A percentile compares a stretch with the other conserved stretches of the same genome.
Evolutionary conservation across 139 green algal genomes (phyloP).

Genomic region (Chlorella sp.): DNA sequence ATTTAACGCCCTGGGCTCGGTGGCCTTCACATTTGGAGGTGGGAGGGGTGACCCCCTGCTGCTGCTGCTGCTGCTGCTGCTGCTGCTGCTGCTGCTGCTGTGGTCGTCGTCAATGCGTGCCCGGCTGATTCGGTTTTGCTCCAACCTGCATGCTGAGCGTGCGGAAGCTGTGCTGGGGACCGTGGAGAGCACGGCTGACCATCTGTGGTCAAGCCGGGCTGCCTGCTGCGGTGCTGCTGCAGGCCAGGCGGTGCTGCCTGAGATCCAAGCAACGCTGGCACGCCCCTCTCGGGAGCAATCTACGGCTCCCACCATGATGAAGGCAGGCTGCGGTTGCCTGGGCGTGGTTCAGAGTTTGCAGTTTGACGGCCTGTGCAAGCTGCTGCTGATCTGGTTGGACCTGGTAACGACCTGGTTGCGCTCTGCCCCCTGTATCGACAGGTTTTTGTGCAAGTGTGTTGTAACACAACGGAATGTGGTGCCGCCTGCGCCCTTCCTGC

Average conservation of each 20-base stretch:
- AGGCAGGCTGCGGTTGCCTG: too few relatives aligned
- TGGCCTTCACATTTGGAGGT: constrained; percentile 70
- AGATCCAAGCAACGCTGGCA: constrained; percentile 61
- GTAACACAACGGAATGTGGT: too few relatives aligned
- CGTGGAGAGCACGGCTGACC: too few relatives aligned
- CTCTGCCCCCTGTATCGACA: too few relatives aligned
- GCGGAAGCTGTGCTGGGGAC: too few relatives aligned
- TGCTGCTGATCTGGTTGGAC: too few relatives aligned
- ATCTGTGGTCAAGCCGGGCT: neutral
- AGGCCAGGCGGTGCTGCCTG: constrained; percentile 55
- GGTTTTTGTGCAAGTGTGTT: too few relatives aligned
- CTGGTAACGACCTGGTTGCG: too few relatives aligned
- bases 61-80: neutral
- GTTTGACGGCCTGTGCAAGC: too few relatives aligned
- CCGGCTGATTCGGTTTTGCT: neutral
- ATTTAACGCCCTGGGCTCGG: constrained; percentile 65
- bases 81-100: neutral
- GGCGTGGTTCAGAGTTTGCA: too few relatives aligned
- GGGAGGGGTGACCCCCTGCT: neutral
- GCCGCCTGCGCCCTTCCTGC: too few relatives aligned
- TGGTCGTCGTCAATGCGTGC: too few relatives aligned
- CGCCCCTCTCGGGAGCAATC: constrained; percentile 42
- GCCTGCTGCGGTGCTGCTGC: neutral
- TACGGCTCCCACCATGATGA: constrained; percentile 57
- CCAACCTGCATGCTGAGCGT: neutral